Base-by-base conservation (phyloP, 176 grass and related monocot genomes). In the Aegilops longissima region DNA sequence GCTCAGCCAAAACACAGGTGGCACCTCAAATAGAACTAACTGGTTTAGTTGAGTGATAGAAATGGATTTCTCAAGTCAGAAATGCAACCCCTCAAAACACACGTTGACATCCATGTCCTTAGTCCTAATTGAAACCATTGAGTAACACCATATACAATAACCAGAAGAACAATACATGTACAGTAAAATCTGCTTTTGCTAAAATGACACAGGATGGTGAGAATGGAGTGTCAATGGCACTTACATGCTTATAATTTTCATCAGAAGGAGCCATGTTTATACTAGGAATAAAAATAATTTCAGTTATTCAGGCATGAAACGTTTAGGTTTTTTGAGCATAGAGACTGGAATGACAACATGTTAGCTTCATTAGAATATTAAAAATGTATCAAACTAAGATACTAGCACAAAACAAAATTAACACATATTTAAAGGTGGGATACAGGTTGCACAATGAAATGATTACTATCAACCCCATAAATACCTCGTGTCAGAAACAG, bases 401-500 rank as follows among this genome's bases (percentile, higher is more conserved):
- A 51, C 40, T 75, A 29, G 40, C n/a, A 63, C 20, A 63, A 61
- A 23, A 62, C 59, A 21, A 62, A 71, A 68, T 31, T 16, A 64
- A 80, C 36, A 36, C 39, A 80, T 23, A 66, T 42, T 25, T 0
- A 47, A 76, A 45, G 33, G 14, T 40, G 70, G 9, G 30, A 31
- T 24, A 42, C 16, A 65, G 33, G 39, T 76, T 51, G 17, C 42
- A 75, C 12, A 83, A 83, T 23, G 8, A 78, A 31, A 86, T 73
- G 74, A 23, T 63, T 49, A 52, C 25, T 40, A 24, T 54, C 23
- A 18, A 54, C 21, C 58, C 6, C 70, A 85, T 39, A 73, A 70
- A 75, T 90, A 99, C 97, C 94, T 94, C 8, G 90, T 82, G 63
- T 99, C 94, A 78, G 89, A 39, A 83, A 83, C 82, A 52, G 80